Conservation (phyloP, 225 moss, liverwort and hornwort species). For the Asterella californica region DNA sequence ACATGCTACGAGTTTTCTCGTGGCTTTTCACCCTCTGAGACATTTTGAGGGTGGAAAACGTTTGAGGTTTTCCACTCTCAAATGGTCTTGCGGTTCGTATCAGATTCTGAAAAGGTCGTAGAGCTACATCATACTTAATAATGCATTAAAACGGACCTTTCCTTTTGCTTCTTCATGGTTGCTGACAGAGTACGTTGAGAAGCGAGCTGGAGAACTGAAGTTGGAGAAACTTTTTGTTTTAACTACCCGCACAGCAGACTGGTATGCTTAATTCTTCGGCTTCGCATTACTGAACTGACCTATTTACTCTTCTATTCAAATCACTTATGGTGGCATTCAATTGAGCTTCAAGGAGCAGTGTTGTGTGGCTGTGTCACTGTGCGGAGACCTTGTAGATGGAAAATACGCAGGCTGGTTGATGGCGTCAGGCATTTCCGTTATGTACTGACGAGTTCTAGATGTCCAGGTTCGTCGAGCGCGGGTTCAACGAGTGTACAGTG, state of each 20-base stretch:
- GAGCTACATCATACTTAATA: not conserved
- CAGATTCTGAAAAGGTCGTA: not conserved
- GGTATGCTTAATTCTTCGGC: slow-evolving; percentile 36
- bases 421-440: not conserved
- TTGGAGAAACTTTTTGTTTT: slow-evolving; percentile 72
- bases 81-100: not conserved
- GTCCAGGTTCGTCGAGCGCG: slow-evolving; percentile 82
- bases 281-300: not conserved
- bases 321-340: not conserved
- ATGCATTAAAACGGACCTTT: not conserved
- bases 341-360: not conserved
- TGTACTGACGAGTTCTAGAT: not conserved
- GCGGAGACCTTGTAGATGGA: not conserved
- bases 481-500: slow-evolving; percentile 68
- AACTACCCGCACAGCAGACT: slow-evolving; percentile 88
- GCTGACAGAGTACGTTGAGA: slow-evolving; percentile 63
- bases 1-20: not conserved
- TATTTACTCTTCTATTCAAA: not conserved
- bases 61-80: not conserved
- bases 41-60: not conserved
- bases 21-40: not conserved
- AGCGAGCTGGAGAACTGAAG: slow-evolving; percentile 58
- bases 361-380: not conserved
- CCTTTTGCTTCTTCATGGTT: not conserved
- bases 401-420: not conserved